Base-by-base conservation (phyloP, 2,329 filamentous ascomycete species). In the Dactylellina leptospora region DNA sequence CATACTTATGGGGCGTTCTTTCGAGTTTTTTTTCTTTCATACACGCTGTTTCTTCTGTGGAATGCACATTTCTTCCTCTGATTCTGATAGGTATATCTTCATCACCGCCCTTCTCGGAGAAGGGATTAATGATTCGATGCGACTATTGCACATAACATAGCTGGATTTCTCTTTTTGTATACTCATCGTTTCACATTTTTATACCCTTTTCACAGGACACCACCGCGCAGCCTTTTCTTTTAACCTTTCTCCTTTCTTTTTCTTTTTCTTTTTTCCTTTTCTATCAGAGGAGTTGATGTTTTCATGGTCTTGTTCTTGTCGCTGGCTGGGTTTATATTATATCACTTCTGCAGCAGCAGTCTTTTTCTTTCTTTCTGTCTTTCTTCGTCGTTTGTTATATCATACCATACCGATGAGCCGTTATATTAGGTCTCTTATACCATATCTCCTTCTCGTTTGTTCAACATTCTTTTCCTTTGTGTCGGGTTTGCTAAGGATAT, bases 111-210 rank as follows among this genome's bases (percentile, higher is more conserved):
- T 22, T 25, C 11, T 25, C 20, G 47, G 47, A 33, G 25, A 40
- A 18, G 42, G 22, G 30, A 16, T 40, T 64, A 60, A 54, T 55
- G 59, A 53, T 51, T 42, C 42, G 38, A 59, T 47, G 53, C 53
- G 20, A 28, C 40, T 28, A 28, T 30, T 50, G 28, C 5, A 33
- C 11, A 53, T 22, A 47, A 60, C 53, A 73, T 64, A 64, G 36
- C 66, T 72, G 58, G 47, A 38, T 40, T 63, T n/a, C n/a, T n/a
- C n/a, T n/a, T n/a, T n/a, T n/a, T 59, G 33, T 62, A 56, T 42
- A 63, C 47, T 54, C 54, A 25, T 27, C 36, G 53, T 40, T n/a
- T n/a, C n/a, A 8, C 23, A 54, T 42, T 20, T 44, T 53, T 42
- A 25, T 50, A 36, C 30, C 30, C 28, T 38, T 64, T 56, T 55